A percentile compares a stretch with the other conserved stretches of the same genome.
Evolutionary conservation across 2,329 filamentous ascomycete genomes (phyloP).

Genomic region (Aureobasidium mangrovei): DNA sequence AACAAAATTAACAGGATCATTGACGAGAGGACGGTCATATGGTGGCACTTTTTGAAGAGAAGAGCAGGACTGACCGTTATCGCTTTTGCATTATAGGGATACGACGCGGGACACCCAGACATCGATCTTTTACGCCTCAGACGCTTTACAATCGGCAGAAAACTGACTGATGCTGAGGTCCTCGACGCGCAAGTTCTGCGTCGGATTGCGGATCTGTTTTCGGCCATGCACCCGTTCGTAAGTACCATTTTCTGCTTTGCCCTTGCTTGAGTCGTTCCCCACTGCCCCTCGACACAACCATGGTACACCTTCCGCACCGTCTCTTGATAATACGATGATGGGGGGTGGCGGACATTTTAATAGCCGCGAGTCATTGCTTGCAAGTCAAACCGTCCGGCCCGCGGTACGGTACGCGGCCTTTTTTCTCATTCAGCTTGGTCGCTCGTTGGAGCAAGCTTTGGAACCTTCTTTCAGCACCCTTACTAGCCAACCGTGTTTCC

Average conservation of each 20-base stretch:
- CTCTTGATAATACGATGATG: background rate
- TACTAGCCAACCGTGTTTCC: background rate
- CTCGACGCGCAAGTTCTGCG: slow-evolving; percentile 54
- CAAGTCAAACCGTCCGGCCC: slow-evolving; percentile 8
- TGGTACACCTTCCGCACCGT: slow-evolving; percentile 12
- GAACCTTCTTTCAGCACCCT: slow-evolving; percentile 3
- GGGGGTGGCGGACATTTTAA: slow-evolving; percentile 5
- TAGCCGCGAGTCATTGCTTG: slow-evolving; percentile 8
- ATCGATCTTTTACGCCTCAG: slow-evolving; percentile 72
- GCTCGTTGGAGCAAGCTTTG: background rate
- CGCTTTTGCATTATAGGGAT: slow-evolving; percentile 50
- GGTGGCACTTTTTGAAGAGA: background rate
- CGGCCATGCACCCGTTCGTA: slow-evolving; percentile 69
- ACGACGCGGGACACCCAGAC: slow-evolving; percentile 62
- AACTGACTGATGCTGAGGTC: slow-evolving; percentile 58
- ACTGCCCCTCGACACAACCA: background rate
- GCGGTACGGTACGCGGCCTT: slow-evolving; percentile 8
- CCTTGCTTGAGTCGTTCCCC: background rate
- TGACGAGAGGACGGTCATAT: slow-evolving; percentile 3
- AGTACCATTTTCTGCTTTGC: slow-evolving; percentile 35
- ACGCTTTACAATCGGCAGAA: slow-evolving; percentile 65
- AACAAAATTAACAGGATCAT: slow-evolving; percentile 9
- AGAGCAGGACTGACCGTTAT: slow-evolving; percentile 8
- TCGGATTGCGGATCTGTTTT: slow-evolving; percentile 55
- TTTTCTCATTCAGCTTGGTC: background rate